Base-by-base conservation (phyloP, 305 asterid species). In the Fraxinus platypoda region DNA sequence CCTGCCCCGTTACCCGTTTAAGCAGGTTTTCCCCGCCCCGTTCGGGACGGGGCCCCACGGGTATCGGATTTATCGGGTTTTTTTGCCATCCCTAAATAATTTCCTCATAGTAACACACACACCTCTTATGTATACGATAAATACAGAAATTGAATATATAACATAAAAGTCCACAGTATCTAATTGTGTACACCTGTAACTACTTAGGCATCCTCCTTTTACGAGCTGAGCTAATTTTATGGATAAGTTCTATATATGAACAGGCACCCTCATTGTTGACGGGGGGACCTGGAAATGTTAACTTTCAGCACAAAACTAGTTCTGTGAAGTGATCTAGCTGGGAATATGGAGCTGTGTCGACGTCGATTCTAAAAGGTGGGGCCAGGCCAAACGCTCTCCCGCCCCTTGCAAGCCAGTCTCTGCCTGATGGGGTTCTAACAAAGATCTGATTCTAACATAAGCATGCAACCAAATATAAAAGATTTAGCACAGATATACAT, bases 401-500 rank as follows among this genome's bases (percentile, higher is more conserved):
- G 64, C 64, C 64, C 64, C 70, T 59, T 59, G 70, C 70, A 21
- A 21, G 30, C 70, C 70, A 21, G 70, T 59, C 30, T 57, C 68
- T 59, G 70, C 30, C 35, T 12, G 28, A 68, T 26, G 74, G 37
- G 74, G 19, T 68, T 68, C 35, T 68, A 68, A 68, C 74, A 68
- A 68, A 68, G 74, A 68, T 28, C 35, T 68, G 21, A 68, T 68
- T 68, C 35, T 25, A 11, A 68, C 74, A 68, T 11, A 68, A 26
- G 74, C 74, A 68, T 28, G 74, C 74, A 68, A 68, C 74, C 74
- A 25, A 68, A 68, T 59, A 59, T 59, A 59, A 26, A 68, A 68
- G 19, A 68, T 12, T 11, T 4, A 9, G 35, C 30, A 21, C 2
- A 21, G 30, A 23, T 4, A 28, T 26, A 28, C 37, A 68, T 12